A percentile compares a stretch with the other conserved stretches of the same genome.
Conservation (phyloP, 1,284 basidiomycete genomes). For the Moesziomyces globuligerus region DNA sequence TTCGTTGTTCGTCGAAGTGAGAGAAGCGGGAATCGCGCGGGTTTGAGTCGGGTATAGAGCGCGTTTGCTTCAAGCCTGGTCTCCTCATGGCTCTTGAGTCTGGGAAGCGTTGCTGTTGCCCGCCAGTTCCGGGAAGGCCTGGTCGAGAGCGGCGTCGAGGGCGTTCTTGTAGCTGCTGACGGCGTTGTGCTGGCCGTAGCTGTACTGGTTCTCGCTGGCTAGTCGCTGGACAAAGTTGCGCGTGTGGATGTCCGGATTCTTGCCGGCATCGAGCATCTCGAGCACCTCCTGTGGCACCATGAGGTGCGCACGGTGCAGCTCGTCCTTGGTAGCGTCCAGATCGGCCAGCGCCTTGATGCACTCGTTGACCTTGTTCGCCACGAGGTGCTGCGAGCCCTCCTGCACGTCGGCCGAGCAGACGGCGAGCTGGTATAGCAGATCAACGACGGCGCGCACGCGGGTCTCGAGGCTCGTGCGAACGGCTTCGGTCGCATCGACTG, state of each 20-base stretch:
- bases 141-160: slow-evolving; percentile 32
- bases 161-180: slow-evolving; percentile 32
- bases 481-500: slow-evolving; percentile 16
- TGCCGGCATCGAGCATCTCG: slow-evolving; percentile 62
- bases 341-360: slow-evolving; percentile 54
- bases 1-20: too few relatives aligned
- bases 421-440: slow-evolving; percentile 61
- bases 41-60: slow-evolving; percentile 1
- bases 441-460: slow-evolving; percentile 54
- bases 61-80: too few relatives aligned
- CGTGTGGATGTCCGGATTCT: slow-evolving; percentile 65
- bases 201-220: slow-evolving; percentile 65
- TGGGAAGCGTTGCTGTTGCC: not conserved
- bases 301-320: slow-evolving; percentile 42
- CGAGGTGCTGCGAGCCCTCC: slow-evolving; percentile 47
- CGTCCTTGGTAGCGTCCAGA: slow-evolving; percentile 49
- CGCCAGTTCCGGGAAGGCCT: slow-evolving; percentile 38
- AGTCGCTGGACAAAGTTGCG: slow-evolving; percentile 60
- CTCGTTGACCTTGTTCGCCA: slow-evolving; percentile 58
- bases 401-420: slow-evolving; percentile 62
- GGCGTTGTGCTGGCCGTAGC: slow-evolving; percentile 54
- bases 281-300: slow-evolving; percentile 60
- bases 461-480: slow-evolving; percentile 55
- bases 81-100: not conserved
- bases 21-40: too few relatives aligned